These are phyloP conservation scores for Prunus persica DNA, from an alignment of 306 rosid species.

Conservation along the genomic window DNA sequence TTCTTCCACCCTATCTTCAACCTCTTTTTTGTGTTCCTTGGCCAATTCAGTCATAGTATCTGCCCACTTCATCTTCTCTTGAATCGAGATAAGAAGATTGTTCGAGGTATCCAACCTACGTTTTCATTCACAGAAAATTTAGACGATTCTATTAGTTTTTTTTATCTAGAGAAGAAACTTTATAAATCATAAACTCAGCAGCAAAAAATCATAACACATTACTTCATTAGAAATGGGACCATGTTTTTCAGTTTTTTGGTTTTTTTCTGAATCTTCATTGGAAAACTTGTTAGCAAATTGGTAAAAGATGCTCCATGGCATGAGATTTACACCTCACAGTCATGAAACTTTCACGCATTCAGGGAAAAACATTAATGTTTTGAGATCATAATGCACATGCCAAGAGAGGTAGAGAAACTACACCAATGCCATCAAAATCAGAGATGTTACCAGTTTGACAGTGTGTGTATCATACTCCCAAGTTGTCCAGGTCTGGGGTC, in stretches of 20 bases:
- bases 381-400: not conserved
- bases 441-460: conserved; percentile 73
- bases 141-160: not conserved
- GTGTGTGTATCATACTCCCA: conserved; percentile 86
- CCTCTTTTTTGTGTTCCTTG: conserved; percentile 85
- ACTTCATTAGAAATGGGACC: no score
- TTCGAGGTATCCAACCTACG: conserved; percentile 82
- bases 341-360: not conserved
- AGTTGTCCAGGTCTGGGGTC: conserved; percentile 93
- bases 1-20: conserved; percentile 85
- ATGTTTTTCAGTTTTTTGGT: not conserved
- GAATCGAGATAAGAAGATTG: conserved; percentile 74
- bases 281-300: not conserved
- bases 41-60: conserved; percentile 74
- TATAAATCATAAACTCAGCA: conserved; percentile 4
- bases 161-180: conserved; percentile 15
- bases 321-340: not conserved
- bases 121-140: conserved; percentile 28
- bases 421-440: conserved; percentile 6
- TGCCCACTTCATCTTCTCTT: conserved; percentile 97
- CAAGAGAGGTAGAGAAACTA: not conserved
- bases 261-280: not conserved
- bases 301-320: not conserved
- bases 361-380: not conserved
- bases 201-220: not conserved